phyloP scores from a whole-genome alignment of 2,329 filamentous ascomycete genomes.

The Epichloe uncinata region DNA sequence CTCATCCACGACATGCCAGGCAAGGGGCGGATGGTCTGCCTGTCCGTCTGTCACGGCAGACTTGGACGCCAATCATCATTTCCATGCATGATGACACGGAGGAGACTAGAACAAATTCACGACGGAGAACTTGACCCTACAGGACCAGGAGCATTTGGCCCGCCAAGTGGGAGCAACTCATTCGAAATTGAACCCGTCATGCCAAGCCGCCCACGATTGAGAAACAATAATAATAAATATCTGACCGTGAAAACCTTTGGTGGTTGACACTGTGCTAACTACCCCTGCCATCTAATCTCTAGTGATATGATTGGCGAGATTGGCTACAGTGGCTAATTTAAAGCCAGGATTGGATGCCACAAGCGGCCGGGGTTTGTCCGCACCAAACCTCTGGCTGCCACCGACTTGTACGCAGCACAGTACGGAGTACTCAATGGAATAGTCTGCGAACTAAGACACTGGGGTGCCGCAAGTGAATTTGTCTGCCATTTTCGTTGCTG shows the following conservation, averaged over 20 bases:
- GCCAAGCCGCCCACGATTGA: no score
- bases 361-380: not conserved
- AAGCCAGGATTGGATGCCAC: not conserved
- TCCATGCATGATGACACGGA: no score
- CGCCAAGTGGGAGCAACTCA: no score
- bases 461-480: not conserved
- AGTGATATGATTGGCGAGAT: conserved; percentile 1
- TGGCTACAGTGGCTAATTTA: not conserved
- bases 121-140: no score
- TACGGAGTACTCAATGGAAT: no score
- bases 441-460: not conserved
- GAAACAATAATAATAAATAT: no score
- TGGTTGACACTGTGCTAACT: no score
- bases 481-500: no score
- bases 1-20: not conserved
- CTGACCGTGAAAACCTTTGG: not conserved
- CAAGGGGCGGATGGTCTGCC: not conserved
- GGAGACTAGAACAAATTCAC: no score
- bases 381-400: not conserved
- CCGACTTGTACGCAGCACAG: not conserved
- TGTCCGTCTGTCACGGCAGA: not conserved
- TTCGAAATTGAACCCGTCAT: no score
- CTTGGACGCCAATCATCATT: no score
- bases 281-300: not conserved
- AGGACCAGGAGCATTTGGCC: no score